Base-by-base conservation (phyloP, 768 basidiomycete species). In the Crepidotus variabilis region DNA sequence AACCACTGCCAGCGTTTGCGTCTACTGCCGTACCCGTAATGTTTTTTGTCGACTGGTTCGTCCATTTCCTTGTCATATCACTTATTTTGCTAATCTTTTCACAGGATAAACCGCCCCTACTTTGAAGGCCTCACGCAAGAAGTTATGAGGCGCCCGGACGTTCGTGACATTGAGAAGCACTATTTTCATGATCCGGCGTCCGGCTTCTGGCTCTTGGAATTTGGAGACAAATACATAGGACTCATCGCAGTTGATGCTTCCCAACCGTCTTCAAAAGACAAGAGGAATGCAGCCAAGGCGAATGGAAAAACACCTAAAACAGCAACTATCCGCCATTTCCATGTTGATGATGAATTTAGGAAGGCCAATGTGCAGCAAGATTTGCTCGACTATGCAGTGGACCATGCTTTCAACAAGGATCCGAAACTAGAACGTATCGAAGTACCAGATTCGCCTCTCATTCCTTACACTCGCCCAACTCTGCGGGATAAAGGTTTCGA, bases 281-380 rank as follows among this genome's bases (percentile, higher is more conserved):
- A 71, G 24, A 61, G 28, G 28, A 28, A 28, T 28, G 28, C 28
- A 28, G 3, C 28, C 28, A 28, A 65, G 39, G 54, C 50, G 39
- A 62, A 53, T 46, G 48, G 58, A 24, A 65, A 59, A 59, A 16
- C 46, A 1, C 74, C 83, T n/a, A 65, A 69, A 43, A 74, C 76
- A n/a, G 90, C 85, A 10, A 71, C 76, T 16, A 84, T 92, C 61
- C 85, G 88, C 28, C 90, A 92, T 66, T 86, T 91, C 69, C 86
- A 82, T 61, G 80, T 88, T 22, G 86, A 89, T 39, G 85, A 86
- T 60, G 73, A 72, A 14, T 92, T 82, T 62, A 81, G 87, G 50
- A 61, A 61, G 7, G 70, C 80, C 21, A 74, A 74, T 11, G 75
- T 88, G 45, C 87, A 91, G 65, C 71, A 81, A 16, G 90, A 92